Percentiles rank a stretch among this genome's conserved stretches.
These are phyloP conservation scores for Coprinopsis marcescibilis DNA, from an alignment of 768 basidiomycete species.

Conservation along the genomic window DNA sequence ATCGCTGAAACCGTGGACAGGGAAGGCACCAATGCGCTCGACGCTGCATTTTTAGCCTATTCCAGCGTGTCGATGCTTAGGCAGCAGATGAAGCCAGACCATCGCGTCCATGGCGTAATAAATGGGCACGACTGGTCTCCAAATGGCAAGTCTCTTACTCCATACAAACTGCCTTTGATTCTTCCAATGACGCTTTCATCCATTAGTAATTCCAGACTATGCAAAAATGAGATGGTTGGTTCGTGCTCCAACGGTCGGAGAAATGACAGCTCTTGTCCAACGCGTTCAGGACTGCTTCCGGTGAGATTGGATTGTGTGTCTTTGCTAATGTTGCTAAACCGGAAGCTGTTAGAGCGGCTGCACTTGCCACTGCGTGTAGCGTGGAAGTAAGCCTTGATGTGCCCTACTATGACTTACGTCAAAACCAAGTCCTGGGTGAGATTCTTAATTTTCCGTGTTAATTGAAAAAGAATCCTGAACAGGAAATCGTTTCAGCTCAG, in stretches of 20 bases:
- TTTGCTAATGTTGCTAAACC: constrained; percentile 9
- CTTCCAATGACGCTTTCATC: neutral
- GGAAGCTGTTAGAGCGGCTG: constrained; percentile 48
- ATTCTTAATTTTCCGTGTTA: constrained; percentile 6
- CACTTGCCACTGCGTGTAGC: constrained; percentile 55
- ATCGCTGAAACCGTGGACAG: constrained; percentile 20
- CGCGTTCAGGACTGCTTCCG: constrained; percentile 67
- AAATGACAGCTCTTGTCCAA: constrained; percentile 47
- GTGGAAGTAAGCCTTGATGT: constrained; percentile 35
- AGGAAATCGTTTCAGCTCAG: constrained; percentile 31
- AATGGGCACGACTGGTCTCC: constrained; percentile 61
- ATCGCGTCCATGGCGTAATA: constrained; percentile 75
- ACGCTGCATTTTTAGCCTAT: constrained; percentile 85
- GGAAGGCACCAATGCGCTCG: constrained; percentile 84
- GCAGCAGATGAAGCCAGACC: constrained; percentile 81
- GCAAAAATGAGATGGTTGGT: constrained; percentile 68
- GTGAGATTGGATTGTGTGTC: constrained; percentile 27
- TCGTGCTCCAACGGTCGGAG: constrained; percentile 58
- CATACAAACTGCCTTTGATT: neutral
- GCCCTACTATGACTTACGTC: constrained; percentile 52
- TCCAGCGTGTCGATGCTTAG: constrained; percentile 71
- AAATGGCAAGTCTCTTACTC: constrained; percentile 46
- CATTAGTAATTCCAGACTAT: constrained; percentile 77
- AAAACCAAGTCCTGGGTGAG: constrained; percentile 53
- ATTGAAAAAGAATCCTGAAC: neutral